These are phyloP conservation scores for Fusarium torulosum DNA, from an alignment of 2,329 filamentous ascomycete species.

Conservation along the genomic window DNA sequence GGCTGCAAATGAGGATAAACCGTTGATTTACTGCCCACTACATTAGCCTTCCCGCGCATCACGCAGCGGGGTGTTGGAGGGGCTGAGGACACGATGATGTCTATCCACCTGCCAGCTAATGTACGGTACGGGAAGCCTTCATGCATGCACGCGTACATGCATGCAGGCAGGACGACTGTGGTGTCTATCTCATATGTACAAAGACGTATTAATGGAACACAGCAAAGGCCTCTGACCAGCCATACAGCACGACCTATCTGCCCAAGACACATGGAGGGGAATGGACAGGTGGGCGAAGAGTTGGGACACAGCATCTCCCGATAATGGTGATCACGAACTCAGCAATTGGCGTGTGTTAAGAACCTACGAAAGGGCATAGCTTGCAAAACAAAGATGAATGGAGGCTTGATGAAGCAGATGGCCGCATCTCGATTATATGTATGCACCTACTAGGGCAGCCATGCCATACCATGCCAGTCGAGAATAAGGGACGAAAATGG, in stretches of 20 bases:
- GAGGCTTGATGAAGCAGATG: slow-evolving; percentile 31
- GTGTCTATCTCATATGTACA: slow-evolving; percentile 40
- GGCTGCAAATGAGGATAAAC: slow-evolving; percentile 40
- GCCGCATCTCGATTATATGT: slow-evolving; percentile 33
- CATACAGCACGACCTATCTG: slow-evolving; percentile 28
- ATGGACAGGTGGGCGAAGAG: slow-evolving; percentile 14
- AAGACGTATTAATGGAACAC: slow-evolving; percentile 43
- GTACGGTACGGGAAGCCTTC: slow-evolving; percentile 43
- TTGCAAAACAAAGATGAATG: slow-evolving; percentile 10
- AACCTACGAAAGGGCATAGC: neutral
- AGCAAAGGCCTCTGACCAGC: slow-evolving; percentile 17
- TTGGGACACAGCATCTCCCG: slow-evolving; percentile 26
- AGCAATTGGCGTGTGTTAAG: slow-evolving; percentile 3
- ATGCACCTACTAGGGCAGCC: slow-evolving; percentile 18
- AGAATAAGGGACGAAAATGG: slow-evolving; percentile 14
- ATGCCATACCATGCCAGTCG: slow-evolving; percentile 6
- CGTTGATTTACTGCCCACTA: slow-evolving; percentile 44
- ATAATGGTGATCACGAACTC: slow-evolving; percentile 14
- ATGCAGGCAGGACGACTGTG: slow-evolving; percentile 41
- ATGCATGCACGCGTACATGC: slow-evolving; percentile 43
- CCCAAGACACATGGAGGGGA: slow-evolving; percentile 26
- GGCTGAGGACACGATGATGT: slow-evolving; percentile 39
- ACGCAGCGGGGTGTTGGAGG: slow-evolving; percentile 45
- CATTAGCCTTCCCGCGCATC: slow-evolving; percentile 52
- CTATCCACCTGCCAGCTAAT: slow-evolving; percentile 48